Conservation (phyloP, 2,329 filamentous ascomycete genomes). For the Colletotrichum australisinense region DNA sequence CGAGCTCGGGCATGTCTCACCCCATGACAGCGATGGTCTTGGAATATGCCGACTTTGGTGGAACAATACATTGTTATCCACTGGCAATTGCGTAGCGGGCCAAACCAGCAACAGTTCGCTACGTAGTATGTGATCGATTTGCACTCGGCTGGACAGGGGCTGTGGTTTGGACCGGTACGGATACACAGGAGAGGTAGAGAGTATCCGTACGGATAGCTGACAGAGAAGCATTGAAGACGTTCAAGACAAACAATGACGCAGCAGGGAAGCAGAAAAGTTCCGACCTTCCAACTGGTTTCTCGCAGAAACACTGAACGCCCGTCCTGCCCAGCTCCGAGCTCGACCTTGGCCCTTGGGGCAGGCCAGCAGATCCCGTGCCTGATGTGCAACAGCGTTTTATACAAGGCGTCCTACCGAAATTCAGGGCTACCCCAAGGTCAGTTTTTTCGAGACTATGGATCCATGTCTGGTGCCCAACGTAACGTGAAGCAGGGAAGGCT, state of each 20-base stretch:
- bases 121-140: background rate
- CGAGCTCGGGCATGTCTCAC: background rate
- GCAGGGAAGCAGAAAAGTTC: background rate
- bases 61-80: background rate
- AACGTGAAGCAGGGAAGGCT: background rate
- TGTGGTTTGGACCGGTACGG: background rate
- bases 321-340: background rate
- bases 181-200: background rate
- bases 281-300: background rate
- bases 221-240: background rate
- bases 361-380: background rate
- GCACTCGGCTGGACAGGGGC: too few species aligned
- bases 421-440: background rate
- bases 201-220: background rate
- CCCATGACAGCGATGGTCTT: background rate
- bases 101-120: background rate
- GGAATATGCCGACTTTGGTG: background rate
- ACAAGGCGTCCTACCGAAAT: background rate
- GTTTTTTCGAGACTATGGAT: background rate
- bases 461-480: background rate
- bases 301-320: slow-evolving; percentile 11
- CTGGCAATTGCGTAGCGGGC: background rate
- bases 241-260: background rate
- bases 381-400: background rate
- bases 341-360: background rate